These are phyloP conservation scores for Gracilaria caudata DNA, from an alignment of 23 red algal species.

Conservation along the genomic window DNA sequence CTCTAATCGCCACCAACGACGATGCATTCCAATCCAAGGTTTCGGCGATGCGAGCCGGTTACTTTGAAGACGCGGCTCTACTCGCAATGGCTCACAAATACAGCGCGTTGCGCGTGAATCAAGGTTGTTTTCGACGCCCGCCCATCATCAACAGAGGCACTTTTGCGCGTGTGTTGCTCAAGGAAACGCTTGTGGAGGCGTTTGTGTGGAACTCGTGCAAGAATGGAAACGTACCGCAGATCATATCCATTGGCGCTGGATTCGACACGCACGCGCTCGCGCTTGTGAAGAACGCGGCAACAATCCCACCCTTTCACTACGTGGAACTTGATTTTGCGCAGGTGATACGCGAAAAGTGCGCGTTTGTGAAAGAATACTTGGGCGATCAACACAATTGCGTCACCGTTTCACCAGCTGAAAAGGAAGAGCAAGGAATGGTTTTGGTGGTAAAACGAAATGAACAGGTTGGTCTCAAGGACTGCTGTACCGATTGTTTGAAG, in stretches of 20 bases:
- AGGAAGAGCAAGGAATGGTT: not conserved
- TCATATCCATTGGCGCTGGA: conserved; percentile 77
- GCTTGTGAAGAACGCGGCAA: conserved; percentile 1
- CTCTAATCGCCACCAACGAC: conserved; percentile 69
- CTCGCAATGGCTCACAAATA: conserved; percentile 15
- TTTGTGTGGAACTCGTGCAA: conserved; percentile 16
- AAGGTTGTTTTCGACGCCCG: conserved; percentile 13
- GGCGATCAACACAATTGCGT: not conserved
- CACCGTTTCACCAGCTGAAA: not conserved
- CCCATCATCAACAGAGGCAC: conserved; percentile 83
- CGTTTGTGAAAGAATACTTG: not conserved
- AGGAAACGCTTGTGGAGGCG: conserved; percentile 39
- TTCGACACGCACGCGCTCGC: conserved; percentile 73
- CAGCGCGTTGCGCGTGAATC: not conserved
- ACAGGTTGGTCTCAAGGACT: not conserved
- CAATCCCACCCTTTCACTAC: conserved; percentile 24
- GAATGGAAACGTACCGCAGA: conserved; percentile 33
- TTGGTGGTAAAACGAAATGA: not conserved
- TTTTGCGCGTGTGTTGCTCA: conserved; percentile 44
- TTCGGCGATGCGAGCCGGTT: conserved; percentile 55
- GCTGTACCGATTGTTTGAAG: not conserved
- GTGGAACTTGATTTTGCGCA: conserved; percentile 75
- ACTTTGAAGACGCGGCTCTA: conserved; percentile 39
- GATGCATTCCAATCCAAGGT: conserved; percentile 80
- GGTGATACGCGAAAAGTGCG: conserved; percentile 41